Evolutionary conservation across 495 filamentous ascomycete species (phyloP).

Genomic region (Entonaema liquescens): DNA sequence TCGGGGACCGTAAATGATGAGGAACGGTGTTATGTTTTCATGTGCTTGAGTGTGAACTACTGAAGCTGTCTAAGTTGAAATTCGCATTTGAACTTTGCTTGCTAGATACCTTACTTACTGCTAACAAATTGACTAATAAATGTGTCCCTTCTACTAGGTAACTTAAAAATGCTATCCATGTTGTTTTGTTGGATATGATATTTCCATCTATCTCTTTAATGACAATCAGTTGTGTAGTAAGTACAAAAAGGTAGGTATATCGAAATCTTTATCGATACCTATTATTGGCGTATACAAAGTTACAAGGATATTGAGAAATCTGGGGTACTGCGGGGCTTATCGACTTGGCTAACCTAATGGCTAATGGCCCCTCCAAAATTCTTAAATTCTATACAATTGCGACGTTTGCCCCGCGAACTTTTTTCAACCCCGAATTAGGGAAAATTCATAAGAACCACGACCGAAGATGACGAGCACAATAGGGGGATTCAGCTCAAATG

Average conservation of each 20-base stretch:
- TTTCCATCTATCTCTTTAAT: too few relatives aligned
- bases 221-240: too few relatives aligned
- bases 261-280: not conserved
- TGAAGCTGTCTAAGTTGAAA: not conserved
- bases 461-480: conserved; percentile 27
- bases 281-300: not conserved
- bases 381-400: conserved; percentile 7
- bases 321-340: conserved; percentile 26
- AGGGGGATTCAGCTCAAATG: conserved; percentile 10
- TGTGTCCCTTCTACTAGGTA: not conserved
- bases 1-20: not conserved
- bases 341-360: not conserved
- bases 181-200: too few relatives aligned
- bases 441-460: conserved; percentile 6
- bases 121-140: not conserved
- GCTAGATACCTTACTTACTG: not conserved
- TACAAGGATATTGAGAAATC: conserved; percentile 13
- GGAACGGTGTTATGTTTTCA: not conserved
- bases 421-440: conserved; percentile 9
- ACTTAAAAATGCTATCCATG: not conserved
- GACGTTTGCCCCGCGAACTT: conserved; percentile 33
- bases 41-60: not conserved
- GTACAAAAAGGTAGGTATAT: too few relatives aligned
- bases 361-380: conserved; percentile 38
- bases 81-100: not conserved